A percentile compares a stretch with the other conserved stretches of the same genome.
Evolutionary conservation across 768 basidiomycete species (phyloP).

Genomic region (Leucocoprinus sp.): DNA sequence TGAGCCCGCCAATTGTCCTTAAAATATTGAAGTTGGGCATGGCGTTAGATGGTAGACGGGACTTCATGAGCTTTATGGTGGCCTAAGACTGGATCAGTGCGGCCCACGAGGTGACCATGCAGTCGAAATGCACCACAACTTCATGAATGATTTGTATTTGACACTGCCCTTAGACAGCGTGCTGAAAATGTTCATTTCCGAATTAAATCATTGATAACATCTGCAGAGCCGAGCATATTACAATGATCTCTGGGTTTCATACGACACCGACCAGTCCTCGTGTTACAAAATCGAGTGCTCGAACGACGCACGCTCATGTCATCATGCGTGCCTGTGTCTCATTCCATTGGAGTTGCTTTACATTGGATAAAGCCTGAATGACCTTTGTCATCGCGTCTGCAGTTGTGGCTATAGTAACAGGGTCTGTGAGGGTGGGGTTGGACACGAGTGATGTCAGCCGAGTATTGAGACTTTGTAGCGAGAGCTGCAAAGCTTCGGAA

Average conservation of each 20-base stretch:
- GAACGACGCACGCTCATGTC: neutral
- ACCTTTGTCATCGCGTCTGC: conserved; percentile 69
- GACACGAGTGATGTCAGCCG: conserved; percentile 39
- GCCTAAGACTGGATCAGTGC: neutral
- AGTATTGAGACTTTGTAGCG: conserved; percentile 43
- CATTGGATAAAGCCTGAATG: conserved; percentile 49
- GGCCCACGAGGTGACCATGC: conserved; percentile 13
- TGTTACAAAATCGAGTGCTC: neutral
- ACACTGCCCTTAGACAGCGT: conserved; percentile 3
- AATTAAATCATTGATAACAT: neutral
- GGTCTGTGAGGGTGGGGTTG: conserved; percentile 32
- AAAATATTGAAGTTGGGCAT: conserved; percentile 22
- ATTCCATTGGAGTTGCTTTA: conserved; percentile 48
- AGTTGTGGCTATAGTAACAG: conserved; percentile 40
- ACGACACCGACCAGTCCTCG: neutral
- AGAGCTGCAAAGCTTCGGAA: conserved; percentile 40
- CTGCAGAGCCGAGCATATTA: neutral
- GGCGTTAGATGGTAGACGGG: conserved; percentile 3
- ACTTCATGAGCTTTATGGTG: neutral
- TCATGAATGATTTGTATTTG: conserved; percentile 4
- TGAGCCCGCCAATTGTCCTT: conserved; percentile 14
- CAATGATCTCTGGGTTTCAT: neutral
- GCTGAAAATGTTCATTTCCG: neutral
- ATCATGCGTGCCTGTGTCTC: conserved; percentile 22
- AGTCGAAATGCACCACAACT: conserved; percentile 12